Evolutionary conservation across 2,329 filamentous ascomycete species (phyloP), one percentile per base, ranked within the genome.

Genomic region (Scedosporium dehoogii): DNA sequence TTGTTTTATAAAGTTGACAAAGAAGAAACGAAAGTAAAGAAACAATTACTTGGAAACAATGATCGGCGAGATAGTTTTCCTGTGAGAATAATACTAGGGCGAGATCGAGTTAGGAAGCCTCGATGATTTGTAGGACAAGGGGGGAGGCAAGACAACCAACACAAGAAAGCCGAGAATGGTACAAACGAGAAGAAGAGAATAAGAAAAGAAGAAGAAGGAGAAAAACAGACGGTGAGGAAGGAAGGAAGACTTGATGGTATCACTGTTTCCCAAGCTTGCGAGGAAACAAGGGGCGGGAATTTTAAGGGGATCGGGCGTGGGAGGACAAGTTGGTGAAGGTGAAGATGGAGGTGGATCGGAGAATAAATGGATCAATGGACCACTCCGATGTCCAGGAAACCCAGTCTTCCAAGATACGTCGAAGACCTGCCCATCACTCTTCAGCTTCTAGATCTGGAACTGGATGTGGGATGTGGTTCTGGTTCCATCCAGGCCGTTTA

Each of bases 51-150:
- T 59, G 23, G 58, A 46, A 27, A 59, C 41, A 44, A 48, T 16
- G 41, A 59, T 59, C 58, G 41, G 41, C 58, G 23, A 21, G 58
- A 27, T 44, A 48, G 10, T 48, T 48, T 48, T 41, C 25, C 23
- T 18, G 41, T 18, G 58, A 18, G 33, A 38, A 38, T 38, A 41
- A 41, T 18, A 18, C 57, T 42, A 18, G 57, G 33, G 29, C 58
- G 14, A 27, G 58, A 14, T 46, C 23, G 41, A 27, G 58, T 16
- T 41, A 44, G 21, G 38, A 21, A 59, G 41, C 33, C 38, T 46
- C 44, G n/a, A 41, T 59, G 14, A 16, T 25, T 27, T 56, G 58
- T 59, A 10, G 58, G n/a, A 38, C 58, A 59, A 59, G 58, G 23
- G 53, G 10, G 33, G 58, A 16, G 18, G 7, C 21, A 38, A 57